Evolutionary conservation across 352 stramenopile species (phyloP).

Genomic region (Phytophthora syringae): DNA sequence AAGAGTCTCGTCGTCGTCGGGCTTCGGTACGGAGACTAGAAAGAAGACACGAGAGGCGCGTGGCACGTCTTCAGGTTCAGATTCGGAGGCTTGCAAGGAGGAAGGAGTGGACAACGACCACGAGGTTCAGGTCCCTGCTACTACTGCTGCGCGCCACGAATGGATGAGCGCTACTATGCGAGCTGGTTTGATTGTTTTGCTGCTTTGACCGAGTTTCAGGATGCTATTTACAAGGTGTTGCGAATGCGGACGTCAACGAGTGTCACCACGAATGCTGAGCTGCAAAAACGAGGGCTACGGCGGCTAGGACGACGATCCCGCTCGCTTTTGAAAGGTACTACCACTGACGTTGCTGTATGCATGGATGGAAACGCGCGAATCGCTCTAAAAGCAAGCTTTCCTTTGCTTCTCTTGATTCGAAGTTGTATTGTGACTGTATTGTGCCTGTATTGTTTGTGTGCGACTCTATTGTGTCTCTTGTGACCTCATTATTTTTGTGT

Average conservation of each 20-base stretch:
- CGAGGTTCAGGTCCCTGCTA: background rate
- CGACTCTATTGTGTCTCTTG: too few species aligned
- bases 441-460: too few species aligned
- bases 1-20: background rate
- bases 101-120: background rate
- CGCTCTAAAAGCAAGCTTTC: background rate
- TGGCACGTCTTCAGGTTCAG: too few species aligned
- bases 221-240: background rate
- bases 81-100: too few species aligned
- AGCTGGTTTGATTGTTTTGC: background rate
- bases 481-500: too few species aligned
- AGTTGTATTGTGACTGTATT: too few species aligned
- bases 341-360: background rate
- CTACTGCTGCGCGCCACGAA: background rate
- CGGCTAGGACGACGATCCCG: background rate
- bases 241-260: background rate
- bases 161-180: background rate
- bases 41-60: background rate
- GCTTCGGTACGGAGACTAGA: background rate
- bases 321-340: slow-evolving; percentile 1
- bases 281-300: background rate
- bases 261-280: background rate
- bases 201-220: background rate
- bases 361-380: slow-evolving; percentile 4
- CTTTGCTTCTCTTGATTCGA: too few species aligned